Evolutionary conservation across 2,329 filamentous ascomycete genomes (phyloP).

Genomic region (Bipolaris gigantea): DNA sequence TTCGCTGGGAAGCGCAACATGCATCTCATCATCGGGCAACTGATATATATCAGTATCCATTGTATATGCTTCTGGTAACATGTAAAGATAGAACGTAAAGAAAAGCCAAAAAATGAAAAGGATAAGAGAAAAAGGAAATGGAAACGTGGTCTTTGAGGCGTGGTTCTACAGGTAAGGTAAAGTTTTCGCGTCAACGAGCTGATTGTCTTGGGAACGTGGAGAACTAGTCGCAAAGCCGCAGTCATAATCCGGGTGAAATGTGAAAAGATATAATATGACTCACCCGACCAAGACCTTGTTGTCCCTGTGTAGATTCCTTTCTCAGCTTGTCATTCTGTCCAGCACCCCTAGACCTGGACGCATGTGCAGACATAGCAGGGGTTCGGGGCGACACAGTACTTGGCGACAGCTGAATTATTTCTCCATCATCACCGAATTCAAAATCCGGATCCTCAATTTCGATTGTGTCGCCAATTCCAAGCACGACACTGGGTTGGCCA

Average conservation of each 20-base stretch:
- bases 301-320: conserved; percentile 49
- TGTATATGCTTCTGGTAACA: neutral
- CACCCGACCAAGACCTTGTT: conserved; percentile 41
- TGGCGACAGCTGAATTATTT: conserved; percentile 54
- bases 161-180: neutral
- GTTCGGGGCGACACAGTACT: conserved; percentile 16
- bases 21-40: conserved; percentile 30
- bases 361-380: conserved; percentile 13
- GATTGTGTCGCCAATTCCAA: conserved; percentile 48
- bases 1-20: conserved; percentile 38
- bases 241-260: neutral
- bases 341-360: conserved; percentile 31
- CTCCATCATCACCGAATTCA: conserved; percentile 64
- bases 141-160: neutral
- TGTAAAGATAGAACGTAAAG: neutral
- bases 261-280: conserved; percentile 26
- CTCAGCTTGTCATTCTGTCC: conserved; percentile 47
- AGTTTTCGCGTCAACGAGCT: neutral
- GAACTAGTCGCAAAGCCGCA: conserved; percentile 7
- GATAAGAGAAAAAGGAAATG: neutral
- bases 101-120: neutral
- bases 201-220: neutral
- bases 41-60: conserved; percentile 24
- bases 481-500: conserved; percentile 26
- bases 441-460: conserved; percentile 57